Conservation (phyloP, 139 green algal genomes). For the Raphidocelis subcapitata region DNA sequence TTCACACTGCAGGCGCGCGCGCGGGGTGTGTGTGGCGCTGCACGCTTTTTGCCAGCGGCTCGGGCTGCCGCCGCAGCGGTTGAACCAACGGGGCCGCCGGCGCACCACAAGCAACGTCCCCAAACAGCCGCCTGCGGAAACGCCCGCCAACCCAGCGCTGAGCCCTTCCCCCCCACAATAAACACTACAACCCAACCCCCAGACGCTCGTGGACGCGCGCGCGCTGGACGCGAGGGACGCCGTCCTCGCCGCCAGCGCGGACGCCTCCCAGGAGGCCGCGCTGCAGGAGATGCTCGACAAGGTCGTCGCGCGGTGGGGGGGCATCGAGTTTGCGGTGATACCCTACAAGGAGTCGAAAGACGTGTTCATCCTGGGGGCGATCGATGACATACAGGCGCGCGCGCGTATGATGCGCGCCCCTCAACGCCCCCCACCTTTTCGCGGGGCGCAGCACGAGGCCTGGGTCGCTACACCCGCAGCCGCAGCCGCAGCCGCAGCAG, state of each 20-base stretch:
- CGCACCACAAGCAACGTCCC: too few species aligned
- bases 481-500: too few species aligned
- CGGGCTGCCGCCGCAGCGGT: too few species aligned
- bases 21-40: not conserved
- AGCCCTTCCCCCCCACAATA: not conserved
- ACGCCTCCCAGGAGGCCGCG: conserved; percentile 76
- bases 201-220: conserved; percentile 57
- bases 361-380: conserved; percentile 73
- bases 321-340: conserved; percentile 72
- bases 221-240: conserved; percentile 58
- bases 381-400: conserved; percentile 76
- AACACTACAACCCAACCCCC: conserved; percentile 1
- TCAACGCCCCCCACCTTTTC: not conserved
- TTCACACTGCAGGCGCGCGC: conserved; percentile 62
- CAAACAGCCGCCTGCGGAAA: too few species aligned
- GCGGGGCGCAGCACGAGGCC: too few species aligned
- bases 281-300: conserved; percentile 80
- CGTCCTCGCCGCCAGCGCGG: conserved; percentile 59
- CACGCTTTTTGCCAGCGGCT: too few species aligned
- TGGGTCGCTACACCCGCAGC: too few species aligned
- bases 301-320: conserved; percentile 68
- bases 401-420: not conserved
- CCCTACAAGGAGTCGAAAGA: conserved; percentile 90
- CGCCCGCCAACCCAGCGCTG: too few species aligned
- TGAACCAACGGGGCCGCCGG: too few species aligned